phyloP scores from a whole-genome alignment of 306 rosid species.

The Bauhinia variegata region DNA sequence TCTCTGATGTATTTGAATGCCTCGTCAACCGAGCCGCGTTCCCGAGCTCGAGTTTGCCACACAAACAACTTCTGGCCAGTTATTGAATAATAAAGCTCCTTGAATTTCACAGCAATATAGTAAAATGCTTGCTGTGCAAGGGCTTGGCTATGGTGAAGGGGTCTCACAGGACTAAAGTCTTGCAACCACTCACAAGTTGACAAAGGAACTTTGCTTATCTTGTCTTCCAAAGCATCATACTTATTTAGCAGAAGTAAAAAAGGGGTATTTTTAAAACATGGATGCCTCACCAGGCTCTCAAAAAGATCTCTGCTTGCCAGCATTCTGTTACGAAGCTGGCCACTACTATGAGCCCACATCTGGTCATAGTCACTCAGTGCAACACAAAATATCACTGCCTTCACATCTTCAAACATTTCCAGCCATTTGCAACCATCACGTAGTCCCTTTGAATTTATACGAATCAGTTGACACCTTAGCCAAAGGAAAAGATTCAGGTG shows the following conservation, averaged over 20 bases:
- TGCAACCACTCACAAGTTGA: slow-evolving; percentile 82
- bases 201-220: slow-evolving; percentile 66
- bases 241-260: slow-evolving; percentile 79
- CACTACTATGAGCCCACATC: slow-evolving; percentile 55
- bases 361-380: slow-evolving; percentile 83
- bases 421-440: slow-evolving; percentile 89
- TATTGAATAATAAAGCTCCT: slow-evolving; percentile 70
- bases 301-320: slow-evolving; percentile 75
- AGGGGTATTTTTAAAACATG: slow-evolving; percentile 71
- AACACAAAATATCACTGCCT: slow-evolving; percentile 78
- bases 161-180: slow-evolving; percentile 78
- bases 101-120: slow-evolving; percentile 79
- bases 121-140: slow-evolving; percentile 81
- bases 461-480: slow-evolving; percentile 78
- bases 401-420: slow-evolving; percentile 88
- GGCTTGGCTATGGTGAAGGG: slow-evolving; percentile 60
- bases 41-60: slow-evolving; percentile 69
- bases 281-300: slow-evolving; percentile 75
- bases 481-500: slow-evolving; percentile 32
- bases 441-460: slow-evolving; percentile 75
- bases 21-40: slow-evolving; percentile 65
- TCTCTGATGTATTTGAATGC: slow-evolving; percentile 82
- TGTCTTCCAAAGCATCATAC: slow-evolving; percentile 79
- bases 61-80: slow-evolving; percentile 71
- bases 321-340: slow-evolving; percentile 63